Base-by-base conservation (phyloP, 139 green algal genomes). In the Chlorella sp. region DNA sequence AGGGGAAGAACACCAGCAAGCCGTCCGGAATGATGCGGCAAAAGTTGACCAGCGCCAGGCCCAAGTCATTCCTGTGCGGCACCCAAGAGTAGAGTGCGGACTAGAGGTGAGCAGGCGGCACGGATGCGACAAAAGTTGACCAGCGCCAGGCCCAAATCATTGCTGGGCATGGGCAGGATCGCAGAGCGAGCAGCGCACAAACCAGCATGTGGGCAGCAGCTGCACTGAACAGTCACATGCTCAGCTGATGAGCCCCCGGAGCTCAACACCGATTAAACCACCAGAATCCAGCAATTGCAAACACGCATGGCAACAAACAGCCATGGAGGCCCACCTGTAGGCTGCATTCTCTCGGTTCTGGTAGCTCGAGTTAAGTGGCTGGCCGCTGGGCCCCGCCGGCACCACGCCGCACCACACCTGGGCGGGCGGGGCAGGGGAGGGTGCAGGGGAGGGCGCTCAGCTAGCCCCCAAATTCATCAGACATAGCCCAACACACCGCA, bases 1-100 rank as follows among this genome's bases (percentile, higher is more conserved):
- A 97, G 0, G 97, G 93, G 85, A 99, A 99, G 92, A 99, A 99
- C 17, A 99, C 95, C 69, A 99, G 91, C 85, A 99, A 74, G 46
- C 97, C 97, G 77, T 96, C 95, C 3, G 97, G 97, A 14, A 98
- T 87, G 46, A 96, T 87, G n/a, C 94, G 88, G 11, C 92, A 91
- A 84, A 96, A 95, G 91, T 96, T 96, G 65, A 94, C 93, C n/a
- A 98, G 80, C 16, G 92, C 91, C 75, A 92, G 90, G 46, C 95
- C 94, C 62, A 98, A 87, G 75, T 98, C 93, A 56, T 74, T 90
- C 88, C 69, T 89, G 80, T 62, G 17, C 6, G 28, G 40, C 28
- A 44, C 2, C 3, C 1, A 7, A 34, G 1, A 11, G 46, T 8
- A 8, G 46, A 8, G n/a, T n/a, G n/a, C n/a, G n/a, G n/a, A n/a